Evolutionary conservation across 108 stramenopile species (phyloP), one percentile per base, ranked within the genome.

Genomic region (Cyclotella atomus): DNA sequence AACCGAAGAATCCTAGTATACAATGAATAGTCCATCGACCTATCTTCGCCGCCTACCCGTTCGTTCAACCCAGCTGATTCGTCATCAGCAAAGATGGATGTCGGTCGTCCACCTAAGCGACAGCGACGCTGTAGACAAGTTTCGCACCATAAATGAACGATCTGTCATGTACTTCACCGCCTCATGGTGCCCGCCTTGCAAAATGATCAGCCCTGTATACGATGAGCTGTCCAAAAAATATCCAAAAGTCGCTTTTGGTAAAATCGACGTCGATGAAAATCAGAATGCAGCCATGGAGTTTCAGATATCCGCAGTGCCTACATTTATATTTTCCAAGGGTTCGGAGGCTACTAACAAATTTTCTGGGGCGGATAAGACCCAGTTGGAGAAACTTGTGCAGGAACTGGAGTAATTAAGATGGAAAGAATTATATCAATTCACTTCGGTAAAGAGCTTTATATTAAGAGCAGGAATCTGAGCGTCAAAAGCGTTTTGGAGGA

Each of bases 161-260:
- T 83, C 85, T 5, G 73, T 93, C 28, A 43, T 90, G 61, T 93
- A 93, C 76, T 93, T 93, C 59, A 93, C 92, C 12, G 91, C 89
- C 24, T 68, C 75, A 70, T 86, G 88, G 88, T 89, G 88, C 61
- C 84, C 85, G n/a, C 88, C 88, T 17, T 89, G 88, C 70, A 86
- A 88, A 64, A 69, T 56, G 33, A 89, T 93, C 59, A 75, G 76
- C 44, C 83, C 89, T 16, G 70, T 91, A 34, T 91, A 89, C 56
- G 87, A 84, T 35, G 79, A 89, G 32, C 38, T 93, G 62, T 84
- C 90, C n/a, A 75, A 76, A 27, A 77, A 89, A 52, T 87, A 91
- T 65, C 62, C 70, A 16, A 75, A 74, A 65, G 77, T 93, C 25
- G 87, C 85, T 23, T 93, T 93, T 73, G 92, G 92, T 29, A 91